Conservation (phyloP, 371 early-diverging fungal genomes). For the Agmasoma carcini region DNA sequence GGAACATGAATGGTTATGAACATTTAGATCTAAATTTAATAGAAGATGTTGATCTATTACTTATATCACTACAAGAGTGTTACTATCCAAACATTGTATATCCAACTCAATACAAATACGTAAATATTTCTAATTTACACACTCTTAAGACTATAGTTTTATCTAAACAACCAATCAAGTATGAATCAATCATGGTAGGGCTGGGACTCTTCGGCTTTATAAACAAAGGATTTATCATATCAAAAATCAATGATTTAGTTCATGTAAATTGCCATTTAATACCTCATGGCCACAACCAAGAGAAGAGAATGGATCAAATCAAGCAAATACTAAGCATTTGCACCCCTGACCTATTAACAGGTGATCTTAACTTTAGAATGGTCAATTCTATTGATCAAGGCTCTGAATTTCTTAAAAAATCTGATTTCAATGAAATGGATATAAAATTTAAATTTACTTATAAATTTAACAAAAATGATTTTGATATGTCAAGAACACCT, state of each 20-base stretch:
- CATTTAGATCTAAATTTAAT: too few relatives aligned
- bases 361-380: slow-evolving; percentile 34
- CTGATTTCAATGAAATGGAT: slow-evolving; percentile 4
- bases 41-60: too few relatives aligned
- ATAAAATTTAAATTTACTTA: slow-evolving; percentile 23
- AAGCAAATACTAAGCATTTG: slow-evolving; percentile 7
- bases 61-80: not conserved
- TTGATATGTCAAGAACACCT: slow-evolving; percentile 8
- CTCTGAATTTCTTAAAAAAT: not conserved
- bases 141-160: slow-evolving; percentile 14
- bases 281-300: slow-evolving; percentile 16
- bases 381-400: slow-evolving; percentile 5
- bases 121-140: not conserved
- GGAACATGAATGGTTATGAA: too few relatives aligned
- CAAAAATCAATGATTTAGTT: slow-evolving; percentile 8
- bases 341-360: slow-evolving; percentile 9
- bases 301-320: slow-evolving; percentile 15
- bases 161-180: not conserved
- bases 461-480: slow-evolving; percentile 10
- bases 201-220: slow-evolving; percentile 10
- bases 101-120: not conserved
- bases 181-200: slow-evolving; percentile 8
- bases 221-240: slow-evolving; percentile 29
- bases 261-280: slow-evolving; percentile 24
- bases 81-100: too few relatives aligned